Base-by-base conservation (phyloP, 2,329 filamentous ascomycete species). In the Taxawa tesnikishii region DNA sequence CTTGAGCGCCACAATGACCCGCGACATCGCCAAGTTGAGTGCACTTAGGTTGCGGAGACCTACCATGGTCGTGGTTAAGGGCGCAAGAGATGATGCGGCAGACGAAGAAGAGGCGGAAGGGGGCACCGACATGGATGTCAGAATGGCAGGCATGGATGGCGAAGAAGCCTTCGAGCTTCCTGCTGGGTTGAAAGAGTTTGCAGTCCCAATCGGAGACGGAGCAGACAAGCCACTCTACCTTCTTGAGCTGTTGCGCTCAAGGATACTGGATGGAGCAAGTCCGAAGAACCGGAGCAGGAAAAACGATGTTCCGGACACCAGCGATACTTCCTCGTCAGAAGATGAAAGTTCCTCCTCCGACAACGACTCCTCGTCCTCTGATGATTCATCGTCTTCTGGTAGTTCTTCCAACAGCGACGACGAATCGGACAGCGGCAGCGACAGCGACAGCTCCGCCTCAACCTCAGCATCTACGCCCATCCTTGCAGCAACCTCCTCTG, bases 1-100 rank as follows among this genome's bases (percentile, higher is more conserved):
- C 32, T 68, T 94, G 3, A 94, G 84, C 52, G 90, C 88, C 5
- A 94, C 88, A 0, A 84, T 96, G 74, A 93, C 87, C 2, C 71
- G 76, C 36, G 85, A 96, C 48, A 62, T 94, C 29, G 82, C 80
- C 21, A 77, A 90, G 38, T 62, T 96, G 13, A 79, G 73, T 34
- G 77, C 75, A 1, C 56, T 96, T 23, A 79, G 71, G 38, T 63
- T 96, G 17, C 65, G 68, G 16, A 68, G 81, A 32, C 88, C 90
- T 3, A 79, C 71, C 37, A 61, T 94, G 28, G 69, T 94, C 1
- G 70, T 84, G 1, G 67, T 94, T 10, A 79, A 87, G 39, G 73
- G 70, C 17, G 53, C 56, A 7, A n/a, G n/a, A n/a, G n/a, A n/a
- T n/a, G n/a, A n/a, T n/a, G n/a, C n/a, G n/a, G n/a, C n/a, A n/a